Evolutionary conservation across 805 yeast species (phyloP).

Genomic region (Saturnispora serradocipensis): DNA sequence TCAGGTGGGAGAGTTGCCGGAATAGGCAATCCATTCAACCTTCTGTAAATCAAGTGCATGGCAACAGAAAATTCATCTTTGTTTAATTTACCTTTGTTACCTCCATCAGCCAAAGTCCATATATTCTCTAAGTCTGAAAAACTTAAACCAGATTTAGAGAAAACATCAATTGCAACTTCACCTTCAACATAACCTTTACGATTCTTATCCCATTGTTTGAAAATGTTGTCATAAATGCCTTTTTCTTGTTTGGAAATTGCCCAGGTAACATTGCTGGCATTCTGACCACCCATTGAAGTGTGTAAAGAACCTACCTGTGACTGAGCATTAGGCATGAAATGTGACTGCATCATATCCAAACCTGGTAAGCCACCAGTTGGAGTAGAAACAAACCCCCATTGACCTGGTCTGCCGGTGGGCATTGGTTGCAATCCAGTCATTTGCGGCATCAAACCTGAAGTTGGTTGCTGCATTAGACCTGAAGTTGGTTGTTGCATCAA

Average conservation of each 20-base stretch:
- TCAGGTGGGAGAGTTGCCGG: constrained; percentile 83
- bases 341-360: constrained; percentile 53
- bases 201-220: constrained; percentile 74
- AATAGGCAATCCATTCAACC: constrained; percentile 79
- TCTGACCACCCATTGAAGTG: constrained; percentile 24
- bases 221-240: constrained; percentile 74
- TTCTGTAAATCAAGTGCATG: constrained; percentile 90
- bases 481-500: constrained; percentile 32
- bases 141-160: constrained; percentile 83
- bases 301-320: constrained; percentile 22
- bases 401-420: constrained; percentile 60
- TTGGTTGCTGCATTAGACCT: constrained; percentile 20
- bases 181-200: constrained; percentile 69
- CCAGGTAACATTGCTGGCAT: constrained; percentile 54
- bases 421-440: constrained; percentile 41
- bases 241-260: constrained; percentile 86
- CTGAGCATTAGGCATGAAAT: constrained; percentile 49
- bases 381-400: constrained; percentile 68
- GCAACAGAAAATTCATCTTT: constrained; percentile 92
- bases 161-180: constrained; percentile 71
- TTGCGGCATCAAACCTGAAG: constrained; percentile 33
- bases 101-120: constrained; percentile 83
- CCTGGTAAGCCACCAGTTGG: constrained; percentile 70
- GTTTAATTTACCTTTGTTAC: constrained; percentile 74
- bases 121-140: constrained; percentile 81